Base-by-base conservation (phyloP, 768 basidiomycete genomes). In the Tephrocybe sp. region DNA sequence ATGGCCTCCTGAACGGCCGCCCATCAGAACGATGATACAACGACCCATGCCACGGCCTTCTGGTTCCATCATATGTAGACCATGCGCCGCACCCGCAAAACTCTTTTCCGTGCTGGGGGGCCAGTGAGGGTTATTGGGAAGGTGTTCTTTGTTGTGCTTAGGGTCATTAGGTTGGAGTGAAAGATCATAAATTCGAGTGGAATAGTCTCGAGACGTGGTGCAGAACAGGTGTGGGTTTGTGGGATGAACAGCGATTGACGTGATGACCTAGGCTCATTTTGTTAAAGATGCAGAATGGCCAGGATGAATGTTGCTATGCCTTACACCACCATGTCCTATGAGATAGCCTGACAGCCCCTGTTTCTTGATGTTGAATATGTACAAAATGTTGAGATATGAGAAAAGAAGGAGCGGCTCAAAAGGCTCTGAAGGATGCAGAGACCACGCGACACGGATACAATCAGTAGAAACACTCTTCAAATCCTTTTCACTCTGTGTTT, bases 1-100 rank as follows among this genome's bases (percentile, higher is more conserved):
- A 60, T 91, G 88, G 0, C 88, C 88, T 4, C 86, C 88, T 25
- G 86, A 83, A 47, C 80, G 74, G 3, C 84, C 83, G 3, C 88
- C 88, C 52, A 79, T 76, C 13, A 91, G 68, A 13, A 91, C 74
- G 10, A 75, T 68, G 5, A 84, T 72, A 56, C 88, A 90, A 16
- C 80, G 73, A 9, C 84, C 85, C 12, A 70, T 63, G 8, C 87
- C 87, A 47, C 66, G 69, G 0, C 86, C 86, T 65, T 88, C 86
- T 1, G 64, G 57, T 52, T 83, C 82, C 13, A 70, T 69, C 55
- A 79, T 70, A 30, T 82, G 81, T 21, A 87, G 61, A 2, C 88
- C 89, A 60, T 86, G 84, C 1, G 89, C 78, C 24, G 85, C 77
- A 18, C 88, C 85, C 9, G 81, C 85, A 8, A 70, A 68, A 57